These are phyloP conservation scores for Clitopilus passeckerianus DNA, from an alignment of 768 basidiomycete genomes.

Conservation along the genomic window DNA sequence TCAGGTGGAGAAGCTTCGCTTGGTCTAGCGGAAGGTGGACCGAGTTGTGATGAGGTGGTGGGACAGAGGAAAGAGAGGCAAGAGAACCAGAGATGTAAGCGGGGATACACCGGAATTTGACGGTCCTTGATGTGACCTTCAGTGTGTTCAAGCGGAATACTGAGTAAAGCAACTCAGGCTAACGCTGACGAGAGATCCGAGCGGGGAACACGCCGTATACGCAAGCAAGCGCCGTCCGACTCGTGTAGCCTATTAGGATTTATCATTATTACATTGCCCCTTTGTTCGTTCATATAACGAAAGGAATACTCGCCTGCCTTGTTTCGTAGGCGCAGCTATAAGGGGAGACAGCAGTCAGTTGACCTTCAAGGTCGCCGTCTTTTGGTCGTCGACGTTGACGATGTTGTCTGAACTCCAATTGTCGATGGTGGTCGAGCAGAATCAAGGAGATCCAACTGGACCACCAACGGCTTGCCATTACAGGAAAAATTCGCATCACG, in stretches of 20 bases:
- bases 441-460: background rate
- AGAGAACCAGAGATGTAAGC: background rate
- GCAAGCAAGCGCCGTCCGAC: background rate
- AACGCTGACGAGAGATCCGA: background rate
- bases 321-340: too few species aligned
- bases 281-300: background rate
- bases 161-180: background rate
- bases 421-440: background rate
- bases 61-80: background rate
- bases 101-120: background rate
- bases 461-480: background rate
- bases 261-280: background rate
- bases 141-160: background rate
- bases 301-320: too few species aligned
- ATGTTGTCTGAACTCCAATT: background rate
- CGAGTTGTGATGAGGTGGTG: background rate
- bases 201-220: background rate
- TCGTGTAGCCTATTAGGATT: background rate
- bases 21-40: background rate
- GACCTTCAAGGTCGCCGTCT: background rate
- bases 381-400: background rate
- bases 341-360: too few species aligned
- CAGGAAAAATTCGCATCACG: background rate
- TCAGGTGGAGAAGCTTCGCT: background rate
- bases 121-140: conserved; percentile 1